Conservation (phyloP, 768 basidiomycete genomes). For the Mycena filopes region DNA sequence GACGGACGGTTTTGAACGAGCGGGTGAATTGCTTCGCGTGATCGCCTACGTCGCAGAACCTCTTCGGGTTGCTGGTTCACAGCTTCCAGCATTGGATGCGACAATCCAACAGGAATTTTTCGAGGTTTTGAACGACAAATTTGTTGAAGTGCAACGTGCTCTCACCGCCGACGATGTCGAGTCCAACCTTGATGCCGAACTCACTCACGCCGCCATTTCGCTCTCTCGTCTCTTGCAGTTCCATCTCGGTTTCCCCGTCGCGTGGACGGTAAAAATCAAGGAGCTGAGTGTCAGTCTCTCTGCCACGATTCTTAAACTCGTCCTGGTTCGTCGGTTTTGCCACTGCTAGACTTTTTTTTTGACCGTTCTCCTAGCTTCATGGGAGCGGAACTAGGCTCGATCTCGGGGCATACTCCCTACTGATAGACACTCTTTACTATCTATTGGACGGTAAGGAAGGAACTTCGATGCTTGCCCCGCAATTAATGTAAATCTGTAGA, state of each 20-base stretch:
- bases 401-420: slow-evolving; percentile 67
- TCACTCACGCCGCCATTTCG: slow-evolving; percentile 61
- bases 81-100: slow-evolving; percentile 62
- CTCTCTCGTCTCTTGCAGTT: slow-evolving; percentile 79
- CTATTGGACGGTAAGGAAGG: slow-evolving; percentile 75
- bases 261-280: slow-evolving; percentile 65
- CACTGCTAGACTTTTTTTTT: slow-evolving; percentile 9
- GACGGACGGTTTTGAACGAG: slow-evolving; percentile 57
- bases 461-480: neutral
- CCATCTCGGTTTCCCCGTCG: slow-evolving; percentile 69
- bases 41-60: slow-evolving; percentile 77
- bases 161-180: slow-evolving; percentile 40
- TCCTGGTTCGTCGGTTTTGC: slow-evolving; percentile 56
- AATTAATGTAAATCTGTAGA: slow-evolving; percentile 52
- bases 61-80: slow-evolving; percentile 57
- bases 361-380: slow-evolving; percentile 55
- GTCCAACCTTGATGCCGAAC: slow-evolving; percentile 32
- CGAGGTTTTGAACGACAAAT: slow-evolving; percentile 55
- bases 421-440: slow-evolving; percentile 80
- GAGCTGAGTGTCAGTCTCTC: slow-evolving; percentile 56
- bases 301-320: slow-evolving; percentile 57
- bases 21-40: slow-evolving; percentile 76
- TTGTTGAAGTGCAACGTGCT: slow-evolving; percentile 52
- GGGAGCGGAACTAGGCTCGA: slow-evolving; percentile 65
- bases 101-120: slow-evolving; percentile 69